Conservation (phyloP, 2,329 filamentous ascomycete species). For the Scopulariopsis brevicaulis region DNA sequence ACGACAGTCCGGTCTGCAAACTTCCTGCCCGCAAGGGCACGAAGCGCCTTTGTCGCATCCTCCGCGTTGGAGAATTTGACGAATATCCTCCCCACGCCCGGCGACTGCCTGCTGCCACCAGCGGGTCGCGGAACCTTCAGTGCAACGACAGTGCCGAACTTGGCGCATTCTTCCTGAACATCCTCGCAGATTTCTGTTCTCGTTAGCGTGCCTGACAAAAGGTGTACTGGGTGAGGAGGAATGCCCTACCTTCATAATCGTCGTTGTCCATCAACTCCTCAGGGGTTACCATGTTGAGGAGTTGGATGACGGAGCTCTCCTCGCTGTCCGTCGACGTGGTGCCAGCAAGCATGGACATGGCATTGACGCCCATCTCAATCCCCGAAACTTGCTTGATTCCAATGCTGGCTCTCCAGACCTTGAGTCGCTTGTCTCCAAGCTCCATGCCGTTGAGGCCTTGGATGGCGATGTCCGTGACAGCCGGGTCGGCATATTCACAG, state of each 20-base stretch:
- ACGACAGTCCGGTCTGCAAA: slow-evolving; percentile 96
- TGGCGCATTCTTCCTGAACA: slow-evolving; percentile 82
- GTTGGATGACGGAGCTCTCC: slow-evolving; percentile 72
- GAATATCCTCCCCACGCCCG: slow-evolving; percentile 94
- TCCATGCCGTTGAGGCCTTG: slow-evolving; percentile 91
- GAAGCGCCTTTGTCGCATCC: slow-evolving; percentile 72
- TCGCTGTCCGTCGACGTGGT: slow-evolving; percentile 72
- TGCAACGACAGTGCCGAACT: slow-evolving; percentile 77
- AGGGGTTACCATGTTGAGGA: slow-evolving; percentile 96
- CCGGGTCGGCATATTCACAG: slow-evolving; percentile 79
- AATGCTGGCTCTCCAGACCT: slow-evolving; percentile 80
- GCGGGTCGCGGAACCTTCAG: slow-evolving; percentile 86
- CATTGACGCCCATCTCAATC: slow-evolving; percentile 90
- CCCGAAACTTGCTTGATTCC: slow-evolving; percentile 87
- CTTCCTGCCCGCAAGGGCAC: slow-evolving; percentile 85
- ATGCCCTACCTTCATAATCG: slow-evolving; percentile 74
- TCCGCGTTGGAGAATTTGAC: slow-evolving; percentile 80
- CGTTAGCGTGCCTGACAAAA: slow-evolving; percentile 19
- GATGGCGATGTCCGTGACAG: slow-evolving; percentile 70
- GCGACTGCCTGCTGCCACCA: slow-evolving; percentile 70
- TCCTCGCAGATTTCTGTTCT: slow-evolving; percentile 86
- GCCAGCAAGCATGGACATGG: slow-evolving; percentile 94
- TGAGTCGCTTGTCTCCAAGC: slow-evolving; percentile 75
- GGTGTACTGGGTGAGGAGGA: background rate
- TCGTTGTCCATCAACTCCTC: slow-evolving; percentile 91